Conservation (phyloP, 345 rosid species). For the Murraya koenigii region DNA sequence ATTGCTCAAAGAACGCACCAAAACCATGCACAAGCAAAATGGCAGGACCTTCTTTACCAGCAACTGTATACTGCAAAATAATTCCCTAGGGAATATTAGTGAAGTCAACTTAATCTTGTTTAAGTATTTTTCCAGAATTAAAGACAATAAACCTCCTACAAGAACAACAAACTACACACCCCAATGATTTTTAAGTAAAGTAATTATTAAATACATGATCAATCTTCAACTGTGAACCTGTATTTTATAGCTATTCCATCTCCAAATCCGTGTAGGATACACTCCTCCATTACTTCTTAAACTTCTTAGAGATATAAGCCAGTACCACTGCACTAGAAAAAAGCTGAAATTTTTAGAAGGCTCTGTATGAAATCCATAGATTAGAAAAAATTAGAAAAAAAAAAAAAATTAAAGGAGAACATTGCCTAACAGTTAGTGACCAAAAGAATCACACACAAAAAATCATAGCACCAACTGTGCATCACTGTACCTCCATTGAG, state of each 20-base stretch:
- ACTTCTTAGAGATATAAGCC: slow-evolving; percentile 58
- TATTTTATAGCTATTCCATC: slow-evolving; percentile 78
- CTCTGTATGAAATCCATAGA: not conserved
- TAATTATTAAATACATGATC: not conserved
- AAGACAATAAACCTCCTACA: slow-evolving; percentile 12
- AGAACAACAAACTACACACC: slow-evolving; percentile 2
- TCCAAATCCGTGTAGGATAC: slow-evolving; percentile 55
- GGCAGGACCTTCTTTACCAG: slow-evolving; percentile 67
- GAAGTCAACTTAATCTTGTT: not conserved
- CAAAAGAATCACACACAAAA: slow-evolving; percentile 2
- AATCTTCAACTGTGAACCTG: slow-evolving; percentile 50
- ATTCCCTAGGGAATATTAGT: not conserved
- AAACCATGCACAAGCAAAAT: slow-evolving; percentile 88
- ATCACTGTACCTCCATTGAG: slow-evolving; percentile 73
- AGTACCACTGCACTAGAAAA: slow-evolving; percentile 69
- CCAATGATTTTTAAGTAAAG: not conserved
- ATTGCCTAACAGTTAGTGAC: not conserved
- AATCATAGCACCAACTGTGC: slow-evolving; percentile 1
- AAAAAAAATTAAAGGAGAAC: not conserved
- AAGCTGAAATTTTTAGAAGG: slow-evolving; percentile 15
- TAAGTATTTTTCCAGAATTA: slow-evolving; percentile 3
- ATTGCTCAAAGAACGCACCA: slow-evolving; percentile 93
- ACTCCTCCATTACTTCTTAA: slow-evolving; percentile 29
- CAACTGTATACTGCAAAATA: slow-evolving; percentile 55
- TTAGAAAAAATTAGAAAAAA: not conserved